Conservation (phyloP, 139 green algal genomes). For the Edaphochlamys debaryana region DNA sequence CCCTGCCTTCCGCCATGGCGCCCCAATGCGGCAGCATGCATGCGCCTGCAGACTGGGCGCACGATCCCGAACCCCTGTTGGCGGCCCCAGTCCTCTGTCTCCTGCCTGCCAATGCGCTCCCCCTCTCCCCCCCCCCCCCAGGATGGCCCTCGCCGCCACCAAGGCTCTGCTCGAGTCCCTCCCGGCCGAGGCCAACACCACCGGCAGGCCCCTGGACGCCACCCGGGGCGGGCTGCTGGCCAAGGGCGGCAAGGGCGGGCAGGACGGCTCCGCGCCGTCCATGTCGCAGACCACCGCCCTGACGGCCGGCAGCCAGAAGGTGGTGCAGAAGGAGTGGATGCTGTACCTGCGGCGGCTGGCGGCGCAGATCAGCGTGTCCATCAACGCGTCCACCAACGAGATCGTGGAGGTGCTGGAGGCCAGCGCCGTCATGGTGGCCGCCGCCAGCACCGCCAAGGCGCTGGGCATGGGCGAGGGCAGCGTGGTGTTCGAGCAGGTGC, state of each 20-base stretch:
- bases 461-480: slow-evolving; percentile 29
- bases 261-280: slow-evolving; percentile 1
- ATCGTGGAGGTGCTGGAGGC: slow-evolving; percentile 19
- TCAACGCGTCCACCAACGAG: neutral
- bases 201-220: neutral
- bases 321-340: slow-evolving; percentile 27
- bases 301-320: neutral
- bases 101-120: neutral
- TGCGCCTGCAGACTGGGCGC: neutral
- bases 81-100: neutral
- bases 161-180: slow-evolving; percentile 11
- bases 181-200: neutral
- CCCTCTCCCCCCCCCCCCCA: neutral
- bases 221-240: too few relatives aligned
- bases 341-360: neutral
- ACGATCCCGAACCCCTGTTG: too few relatives aligned
- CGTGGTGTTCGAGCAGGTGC: slow-evolving; percentile 1
- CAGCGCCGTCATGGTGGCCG: neutral
- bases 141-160: slow-evolving; percentile 3
- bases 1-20: neutral
- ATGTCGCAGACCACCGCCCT: slow-evolving; percentile 1
- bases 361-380: neutral
- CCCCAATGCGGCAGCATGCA: too few relatives aligned
- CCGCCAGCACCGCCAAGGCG: neutral
- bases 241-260: neutral